Conservation (phyloP, 257 asterid species). For the Phtheirospermum japonicum region DNA sequence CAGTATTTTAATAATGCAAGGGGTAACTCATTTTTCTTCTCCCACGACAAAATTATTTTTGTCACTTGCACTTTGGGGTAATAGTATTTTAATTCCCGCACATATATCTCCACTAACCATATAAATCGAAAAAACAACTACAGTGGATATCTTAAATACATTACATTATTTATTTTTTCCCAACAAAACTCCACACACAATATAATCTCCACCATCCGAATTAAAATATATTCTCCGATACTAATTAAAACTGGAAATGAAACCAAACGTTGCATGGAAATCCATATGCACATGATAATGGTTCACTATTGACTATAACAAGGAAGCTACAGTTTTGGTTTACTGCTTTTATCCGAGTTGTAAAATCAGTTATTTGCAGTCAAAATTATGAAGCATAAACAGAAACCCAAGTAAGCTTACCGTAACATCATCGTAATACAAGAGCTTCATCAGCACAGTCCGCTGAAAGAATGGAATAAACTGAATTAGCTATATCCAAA, state of each 20-base stretch:
- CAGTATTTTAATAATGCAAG: slow-evolving; percentile 19
- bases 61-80: not conserved
- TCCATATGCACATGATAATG: slow-evolving; percentile 13
- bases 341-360: slow-evolving; percentile 8
- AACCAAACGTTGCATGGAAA: not conserved
- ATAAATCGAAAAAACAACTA: not conserved
- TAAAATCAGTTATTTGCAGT: slow-evolving; percentile 16
- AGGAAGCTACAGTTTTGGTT: not conserved
- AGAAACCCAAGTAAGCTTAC: slow-evolving; percentile 42
- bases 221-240: not conserved
- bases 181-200: not conserved
- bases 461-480: slow-evolving; percentile 58
- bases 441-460: slow-evolving; percentile 88
- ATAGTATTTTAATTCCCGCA: not conserved
- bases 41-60: not conserved
- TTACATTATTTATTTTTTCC: not conserved
- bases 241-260: not conserved
- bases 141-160: not conserved
- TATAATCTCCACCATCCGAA: not conserved
- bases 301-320: slow-evolving; percentile 18
- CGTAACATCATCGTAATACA: slow-evolving; percentile 83
- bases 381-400: slow-evolving; percentile 7
- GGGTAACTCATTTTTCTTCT: slow-evolving; percentile 5
- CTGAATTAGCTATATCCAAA: slow-evolving; percentile 24
- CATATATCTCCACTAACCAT: not conserved